phyloP scores from a whole-genome alignment of 306 rosid species.

The Pterocarpus macrocarpus region DNA sequence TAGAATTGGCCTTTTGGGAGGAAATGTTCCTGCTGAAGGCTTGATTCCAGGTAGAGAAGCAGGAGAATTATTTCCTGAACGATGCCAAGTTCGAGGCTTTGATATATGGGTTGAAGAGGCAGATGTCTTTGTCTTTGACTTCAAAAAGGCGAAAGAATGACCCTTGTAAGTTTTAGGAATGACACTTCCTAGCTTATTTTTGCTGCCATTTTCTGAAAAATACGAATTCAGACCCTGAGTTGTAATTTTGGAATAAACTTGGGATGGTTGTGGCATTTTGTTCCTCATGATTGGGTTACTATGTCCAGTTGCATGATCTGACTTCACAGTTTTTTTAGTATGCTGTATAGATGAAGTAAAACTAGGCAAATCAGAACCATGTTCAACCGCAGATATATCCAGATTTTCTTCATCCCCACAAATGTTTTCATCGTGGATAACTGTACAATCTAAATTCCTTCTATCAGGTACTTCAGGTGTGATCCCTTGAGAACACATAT shows the following conservation, averaged over 20 bases:
- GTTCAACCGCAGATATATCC: conserved; percentile 54
- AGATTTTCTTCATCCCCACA: conserved; percentile 53
- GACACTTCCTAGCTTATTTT: conserved; percentile 57
- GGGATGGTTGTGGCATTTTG: conserved; percentile 52
- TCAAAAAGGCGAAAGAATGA: conserved; percentile 45
- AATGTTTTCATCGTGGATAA: conserved; percentile 49
- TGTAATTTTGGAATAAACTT: conserved; percentile 54
- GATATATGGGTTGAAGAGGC: conserved; percentile 60
- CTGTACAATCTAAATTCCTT: conserved; percentile 43
- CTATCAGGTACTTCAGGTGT: conserved; percentile 51
- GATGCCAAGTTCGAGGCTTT: conserved; percentile 81
- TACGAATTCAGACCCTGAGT: conserved; percentile 48
- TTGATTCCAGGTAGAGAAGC: conserved; percentile 48
- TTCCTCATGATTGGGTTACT: conserved; percentile 51
- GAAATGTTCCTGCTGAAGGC: conserved; percentile 49
- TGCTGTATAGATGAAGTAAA: conserved; percentile 46
- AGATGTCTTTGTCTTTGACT: conserved; percentile 53
- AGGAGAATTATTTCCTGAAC: conserved; percentile 54
- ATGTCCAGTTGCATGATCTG: conserved; percentile 49
- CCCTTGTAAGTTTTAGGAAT: conserved; percentile 39
- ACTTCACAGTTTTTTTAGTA: conserved; percentile 41
- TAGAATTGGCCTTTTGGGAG: conserved; percentile 61
- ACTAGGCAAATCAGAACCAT: conserved; percentile 47
- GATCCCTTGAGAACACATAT: conserved; percentile 58
- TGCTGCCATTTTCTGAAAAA: conserved; percentile 53